A percentile compares a stretch with the other conserved stretches of the same genome.
Evolutionary conservation across 2,329 filamentous ascomycete genomes (phyloP).

Genomic region (Alternaria gansuensis): DNA sequence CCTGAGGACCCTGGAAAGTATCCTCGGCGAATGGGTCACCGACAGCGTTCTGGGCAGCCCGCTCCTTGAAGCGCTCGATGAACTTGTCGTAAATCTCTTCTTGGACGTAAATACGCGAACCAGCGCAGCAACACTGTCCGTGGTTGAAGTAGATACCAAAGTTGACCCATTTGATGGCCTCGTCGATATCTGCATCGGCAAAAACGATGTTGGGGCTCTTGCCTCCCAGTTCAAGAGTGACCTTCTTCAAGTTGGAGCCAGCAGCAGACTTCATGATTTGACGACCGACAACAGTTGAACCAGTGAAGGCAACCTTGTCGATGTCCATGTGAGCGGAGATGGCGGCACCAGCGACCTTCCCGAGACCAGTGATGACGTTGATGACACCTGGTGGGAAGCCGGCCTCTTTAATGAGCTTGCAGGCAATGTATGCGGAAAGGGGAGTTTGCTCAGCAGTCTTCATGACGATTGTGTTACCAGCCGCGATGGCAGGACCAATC

Average conservation of each 20-base stretch:
- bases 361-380: slow-evolving; percentile 80
- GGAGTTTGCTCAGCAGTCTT: slow-evolving; percentile 82
- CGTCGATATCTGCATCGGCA: slow-evolving; percentile 78
- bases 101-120: slow-evolving; percentile 85
- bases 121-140: slow-evolving; percentile 74
- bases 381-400: slow-evolving; percentile 81
- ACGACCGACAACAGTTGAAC: slow-evolving; percentile 76
- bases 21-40: slow-evolving; percentile 81
- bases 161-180: slow-evolving; percentile 81
- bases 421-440: slow-evolving; percentile 72
- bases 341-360: slow-evolving; percentile 79
- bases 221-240: slow-evolving; percentile 80
- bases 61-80: slow-evolving; percentile 79
- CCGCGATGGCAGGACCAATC: slow-evolving; percentile 76
- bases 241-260: slow-evolving; percentile 81
- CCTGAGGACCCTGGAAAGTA: slow-evolving; percentile 89
- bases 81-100: slow-evolving; percentile 90
- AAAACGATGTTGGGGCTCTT: slow-evolving; percentile 85
- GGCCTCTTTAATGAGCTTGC: slow-evolving; percentile 74
- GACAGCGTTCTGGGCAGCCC: slow-evolving; percentile 76
- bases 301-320: slow-evolving; percentile 86
- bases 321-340: slow-evolving; percentile 79
- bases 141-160: slow-evolving; percentile 68
- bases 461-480: slow-evolving; percentile 75
- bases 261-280: slow-evolving; percentile 83